phyloP scores from a whole-genome alignment of 768 basidiomycete genomes.

The Lanmaoa rubissima region DNA sequence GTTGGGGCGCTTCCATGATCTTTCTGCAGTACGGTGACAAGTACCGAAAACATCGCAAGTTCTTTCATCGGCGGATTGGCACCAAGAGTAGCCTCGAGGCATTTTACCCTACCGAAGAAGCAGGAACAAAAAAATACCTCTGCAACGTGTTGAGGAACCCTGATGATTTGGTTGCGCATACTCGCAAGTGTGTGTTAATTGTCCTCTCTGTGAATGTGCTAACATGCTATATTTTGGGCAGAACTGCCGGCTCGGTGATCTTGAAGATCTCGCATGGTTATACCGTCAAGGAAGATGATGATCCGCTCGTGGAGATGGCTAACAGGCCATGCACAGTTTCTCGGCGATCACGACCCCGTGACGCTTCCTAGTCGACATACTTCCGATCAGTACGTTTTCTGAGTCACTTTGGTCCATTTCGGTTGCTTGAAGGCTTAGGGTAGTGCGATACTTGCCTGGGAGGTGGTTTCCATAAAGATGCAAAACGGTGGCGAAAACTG shows the following conservation, averaged over 20 bases:
- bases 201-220: not conserved
- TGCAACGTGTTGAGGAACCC: constrained; percentile 1
- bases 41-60: constrained; percentile 5
- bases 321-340: constrained; percentile 22
- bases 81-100: constrained; percentile 3
- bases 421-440: not conserved
- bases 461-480: constrained; percentile 17
- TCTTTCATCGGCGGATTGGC: constrained; percentile 7
- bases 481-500: constrained; percentile 2
- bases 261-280: constrained; percentile 38
- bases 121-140: constrained; percentile 3
- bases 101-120: constrained; percentile 4
- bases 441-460: constrained; percentile 21
- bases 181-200: not conserved
- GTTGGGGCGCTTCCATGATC: not conserved
- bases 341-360: constrained; percentile 2
- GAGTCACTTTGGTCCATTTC: not conserved
- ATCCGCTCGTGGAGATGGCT: constrained; percentile 32
- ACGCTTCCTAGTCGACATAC: constrained; percentile 7
- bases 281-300: constrained; percentile 27
- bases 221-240: constrained; percentile 8
- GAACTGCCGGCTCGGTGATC: constrained; percentile 36
- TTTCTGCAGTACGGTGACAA: constrained; percentile 13
- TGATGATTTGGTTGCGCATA: constrained; percentile 2
- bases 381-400: constrained; percentile 9